phyloP scores from a whole-genome alignment of 345 rosid species.

The Eucalyptus camaldulensis region DNA sequence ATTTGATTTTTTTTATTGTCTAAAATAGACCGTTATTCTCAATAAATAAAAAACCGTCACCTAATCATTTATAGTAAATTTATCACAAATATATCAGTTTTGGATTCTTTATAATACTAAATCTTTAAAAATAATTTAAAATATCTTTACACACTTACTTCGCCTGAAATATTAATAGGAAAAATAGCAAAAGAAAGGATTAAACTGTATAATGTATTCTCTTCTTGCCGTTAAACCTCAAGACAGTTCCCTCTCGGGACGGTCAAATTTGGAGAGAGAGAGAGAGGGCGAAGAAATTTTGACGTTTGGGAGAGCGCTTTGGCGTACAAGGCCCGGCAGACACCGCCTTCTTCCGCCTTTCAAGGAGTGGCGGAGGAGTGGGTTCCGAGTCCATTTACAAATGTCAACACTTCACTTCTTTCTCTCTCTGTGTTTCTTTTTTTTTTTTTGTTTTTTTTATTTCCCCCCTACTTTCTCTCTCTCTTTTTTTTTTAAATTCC shows the following conservation, averaged over 20 bases:
- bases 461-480: neutral
- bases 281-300: neutral
- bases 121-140: neutral
- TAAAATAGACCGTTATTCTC: too few relatives aligned
- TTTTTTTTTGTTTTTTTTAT: too few relatives aligned
- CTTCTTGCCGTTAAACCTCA: neutral
- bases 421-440: too few relatives aligned
- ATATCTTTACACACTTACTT: neutral
- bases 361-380: neutral
- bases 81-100: accelerated
- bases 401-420: neutral
- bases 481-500: neutral
- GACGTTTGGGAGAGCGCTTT: neutral
- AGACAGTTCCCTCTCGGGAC: neutral
- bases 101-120: too few relatives aligned
- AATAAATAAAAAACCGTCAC: too few relatives aligned
- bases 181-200: neutral
- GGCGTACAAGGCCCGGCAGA: neutral
- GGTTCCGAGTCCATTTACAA: neutral
- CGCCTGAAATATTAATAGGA: neutral
- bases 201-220: neutral
- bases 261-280: neutral
- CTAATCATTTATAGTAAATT: too few relatives aligned
- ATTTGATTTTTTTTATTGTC: too few relatives aligned
- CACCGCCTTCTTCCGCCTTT: neutral